Evolutionary conservation across 2,329 filamentous ascomycete species (phyloP).

Genomic region (Dendrostoma leiphaemia): DNA sequence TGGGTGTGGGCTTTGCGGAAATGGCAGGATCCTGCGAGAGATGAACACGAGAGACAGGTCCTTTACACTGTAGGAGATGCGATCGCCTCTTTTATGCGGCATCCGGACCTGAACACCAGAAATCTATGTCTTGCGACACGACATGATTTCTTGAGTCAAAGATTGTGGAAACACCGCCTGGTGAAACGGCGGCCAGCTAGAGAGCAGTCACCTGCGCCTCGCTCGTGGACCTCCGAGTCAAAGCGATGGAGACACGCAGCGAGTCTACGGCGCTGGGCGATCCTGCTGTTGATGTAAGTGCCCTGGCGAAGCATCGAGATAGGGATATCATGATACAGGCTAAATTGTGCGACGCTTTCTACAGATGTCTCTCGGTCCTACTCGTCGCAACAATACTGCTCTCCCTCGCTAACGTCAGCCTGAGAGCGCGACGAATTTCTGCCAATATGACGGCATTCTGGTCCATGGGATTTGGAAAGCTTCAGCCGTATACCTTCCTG

Average conservation of each 20-base stretch:
- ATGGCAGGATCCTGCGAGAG: no score
- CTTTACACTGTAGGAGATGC: conserved; percentile 24
- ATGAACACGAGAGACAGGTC: background rate
- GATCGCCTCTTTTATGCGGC: conserved; percentile 3
- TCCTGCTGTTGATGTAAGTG: background rate
- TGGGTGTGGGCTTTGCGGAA: conserved; percentile 17
- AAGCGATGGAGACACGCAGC: background rate
- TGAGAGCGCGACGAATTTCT: conserved; percentile 18
- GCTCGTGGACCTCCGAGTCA: background rate
- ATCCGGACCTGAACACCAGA: background rate
- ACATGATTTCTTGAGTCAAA: background rate
- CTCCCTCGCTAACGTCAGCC: no score
- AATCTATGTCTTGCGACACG: background rate
- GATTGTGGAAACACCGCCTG: background rate
- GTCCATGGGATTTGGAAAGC: conserved; percentile 28
- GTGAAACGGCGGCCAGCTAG: conserved; percentile 19
- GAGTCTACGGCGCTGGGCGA: background rate
- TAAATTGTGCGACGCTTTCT: no score
- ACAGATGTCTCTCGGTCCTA: no score
- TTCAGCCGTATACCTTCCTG: conserved; percentile 28
- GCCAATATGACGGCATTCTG: conserved; percentile 24
- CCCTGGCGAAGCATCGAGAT: no score
- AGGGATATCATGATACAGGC: no score
- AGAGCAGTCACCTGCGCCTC: background rate
- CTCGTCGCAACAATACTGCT: background rate